Conservation (phyloP, 2,329 filamentous ascomycete genomes). For the Scopulariopsis brevicaulis region DNA sequence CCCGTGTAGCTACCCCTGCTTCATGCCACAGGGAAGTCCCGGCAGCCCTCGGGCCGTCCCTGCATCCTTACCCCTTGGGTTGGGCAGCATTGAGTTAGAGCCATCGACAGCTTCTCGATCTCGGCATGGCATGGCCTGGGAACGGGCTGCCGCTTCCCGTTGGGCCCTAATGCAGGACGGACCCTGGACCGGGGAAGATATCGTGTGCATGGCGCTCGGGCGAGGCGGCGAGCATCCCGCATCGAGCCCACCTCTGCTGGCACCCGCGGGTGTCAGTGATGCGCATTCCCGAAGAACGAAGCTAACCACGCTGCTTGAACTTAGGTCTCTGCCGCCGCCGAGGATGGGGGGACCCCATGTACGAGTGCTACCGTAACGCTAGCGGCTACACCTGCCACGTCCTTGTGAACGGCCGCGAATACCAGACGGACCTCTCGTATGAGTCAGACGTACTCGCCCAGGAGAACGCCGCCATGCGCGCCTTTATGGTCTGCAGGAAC, state of each 20-base stretch:
- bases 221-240: background rate
- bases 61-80: background rate
- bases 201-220: background rate
- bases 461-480: slow-evolving; percentile 89
- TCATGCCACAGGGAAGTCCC: background rate
- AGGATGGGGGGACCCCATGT: slow-evolving; percentile 84
- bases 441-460: slow-evolving; percentile 73
- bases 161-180: slow-evolving; percentile 2
- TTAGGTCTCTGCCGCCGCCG: slow-evolving; percentile 88
- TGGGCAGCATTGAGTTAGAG: background rate
- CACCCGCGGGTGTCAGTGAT: background rate
- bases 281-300: background rate
- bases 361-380: slow-evolving; percentile 66
- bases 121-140: background rate
- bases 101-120: background rate
- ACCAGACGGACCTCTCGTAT: slow-evolving; percentile 81
- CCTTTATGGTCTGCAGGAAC: slow-evolving; percentile 95
- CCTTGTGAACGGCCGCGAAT: slow-evolving; percentile 91
- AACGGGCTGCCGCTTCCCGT: background rate
- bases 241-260: background rate
- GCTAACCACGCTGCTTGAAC: background rate
- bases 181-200: background rate
- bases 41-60: background rate
- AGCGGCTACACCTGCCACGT: slow-evolving; percentile 82
- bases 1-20: background rate